Conservation (phyloP, 495 filamentous ascomycete species). For the Aspergillus ostianus region DNA sequence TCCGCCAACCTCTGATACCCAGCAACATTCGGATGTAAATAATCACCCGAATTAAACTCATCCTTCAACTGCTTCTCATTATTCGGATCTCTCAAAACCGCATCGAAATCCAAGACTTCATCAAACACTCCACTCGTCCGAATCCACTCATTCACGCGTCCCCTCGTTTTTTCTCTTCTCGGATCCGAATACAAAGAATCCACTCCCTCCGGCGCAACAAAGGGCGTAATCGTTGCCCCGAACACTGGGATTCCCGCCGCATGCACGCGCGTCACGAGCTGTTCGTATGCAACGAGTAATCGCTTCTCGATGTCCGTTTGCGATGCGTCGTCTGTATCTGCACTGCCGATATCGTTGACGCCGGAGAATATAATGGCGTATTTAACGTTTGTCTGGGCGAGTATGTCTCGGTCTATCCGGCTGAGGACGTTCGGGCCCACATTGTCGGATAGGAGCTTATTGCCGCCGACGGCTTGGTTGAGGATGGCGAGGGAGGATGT, state of each 20-base stretch:
- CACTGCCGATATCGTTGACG: slow-evolving; percentile 69
- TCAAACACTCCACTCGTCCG: slow-evolving; percentile 56
- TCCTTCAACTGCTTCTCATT: slow-evolving; percentile 41
- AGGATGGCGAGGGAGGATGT: slow-evolving; percentile 52
- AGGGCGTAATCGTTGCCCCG: slow-evolving; percentile 69
- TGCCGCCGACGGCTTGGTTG: slow-evolving; percentile 75
- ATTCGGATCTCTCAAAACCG: slow-evolving; percentile 50
- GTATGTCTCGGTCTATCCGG: slow-evolving; percentile 63
- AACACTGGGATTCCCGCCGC: slow-evolving; percentile 55
- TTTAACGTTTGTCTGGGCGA: slow-evolving; percentile 53
- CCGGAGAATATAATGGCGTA: slow-evolving; percentile 72
- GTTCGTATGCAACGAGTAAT: slow-evolving; percentile 55
- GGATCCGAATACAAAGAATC: slow-evolving; percentile 49
- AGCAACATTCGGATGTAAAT: slow-evolving; percentile 66
- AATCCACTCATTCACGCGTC: slow-evolving; percentile 64
- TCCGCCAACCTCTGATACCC: slow-evolving; percentile 64
- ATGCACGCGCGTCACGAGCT: slow-evolving; percentile 58
- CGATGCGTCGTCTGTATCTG: slow-evolving; percentile 39
- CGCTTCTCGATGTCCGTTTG: slow-evolving; percentile 51
- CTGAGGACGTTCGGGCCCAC: slow-evolving; percentile 60
- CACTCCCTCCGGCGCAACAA: slow-evolving; percentile 44
- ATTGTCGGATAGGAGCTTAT: slow-evolving; percentile 61
- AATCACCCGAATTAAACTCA: slow-evolving; percentile 65
- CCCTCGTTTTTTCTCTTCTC: slow-evolving; percentile 54
- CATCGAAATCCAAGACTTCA: slow-evolving; percentile 63